Conservation (phyloP, 306 rosid genomes). For the Cucurbita moschata region DNA sequence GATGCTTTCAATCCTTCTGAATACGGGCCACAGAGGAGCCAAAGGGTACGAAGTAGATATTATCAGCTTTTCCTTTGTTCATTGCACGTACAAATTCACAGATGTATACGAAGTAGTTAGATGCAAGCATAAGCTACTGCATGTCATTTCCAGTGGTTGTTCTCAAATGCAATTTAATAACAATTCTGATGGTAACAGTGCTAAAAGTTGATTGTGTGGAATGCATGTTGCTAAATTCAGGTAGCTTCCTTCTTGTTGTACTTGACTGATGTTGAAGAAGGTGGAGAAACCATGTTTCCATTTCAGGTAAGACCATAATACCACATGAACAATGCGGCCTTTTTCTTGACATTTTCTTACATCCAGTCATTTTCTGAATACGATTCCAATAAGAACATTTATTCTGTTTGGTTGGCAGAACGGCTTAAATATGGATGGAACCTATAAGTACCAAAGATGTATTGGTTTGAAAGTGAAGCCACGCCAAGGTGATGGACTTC, state of each 20-base stretch:
- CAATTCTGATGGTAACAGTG: not conserved
- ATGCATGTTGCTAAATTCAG: constrained; percentile 19
- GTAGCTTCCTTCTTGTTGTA: constrained; percentile 74
- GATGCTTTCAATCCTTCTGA: constrained; percentile 44
- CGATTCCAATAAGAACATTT: not conserved
- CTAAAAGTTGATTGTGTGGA: not conserved
- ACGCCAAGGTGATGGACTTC: constrained; percentile 77
- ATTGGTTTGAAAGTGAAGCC: constrained; percentile 73
- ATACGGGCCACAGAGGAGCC: constrained; percentile 59
- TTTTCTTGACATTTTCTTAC: not conserved
- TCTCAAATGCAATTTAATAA: not conserved
- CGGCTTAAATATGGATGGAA: constrained; percentile 58
- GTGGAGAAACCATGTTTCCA: constrained; percentile 88
- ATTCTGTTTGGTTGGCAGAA: constrained; percentile 34
- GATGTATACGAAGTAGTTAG: not conserved
- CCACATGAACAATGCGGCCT: not conserved
- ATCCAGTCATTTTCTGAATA: not conserved
- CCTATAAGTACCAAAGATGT: constrained; percentile 32
- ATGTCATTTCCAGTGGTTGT: not conserved
- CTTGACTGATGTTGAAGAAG: constrained; percentile 67
- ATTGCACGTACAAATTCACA: not conserved
- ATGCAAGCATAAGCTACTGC: not conserved
- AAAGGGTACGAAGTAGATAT: not conserved
- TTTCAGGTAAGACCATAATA: constrained; percentile 54
- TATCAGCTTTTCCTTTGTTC: not conserved